A percentile compares a stretch with the other conserved stretches of the same genome.
These are phyloP conservation scores for Millerago galiae DNA, from an alignment of 805 yeast species.

Conservation along the genomic window DNA sequence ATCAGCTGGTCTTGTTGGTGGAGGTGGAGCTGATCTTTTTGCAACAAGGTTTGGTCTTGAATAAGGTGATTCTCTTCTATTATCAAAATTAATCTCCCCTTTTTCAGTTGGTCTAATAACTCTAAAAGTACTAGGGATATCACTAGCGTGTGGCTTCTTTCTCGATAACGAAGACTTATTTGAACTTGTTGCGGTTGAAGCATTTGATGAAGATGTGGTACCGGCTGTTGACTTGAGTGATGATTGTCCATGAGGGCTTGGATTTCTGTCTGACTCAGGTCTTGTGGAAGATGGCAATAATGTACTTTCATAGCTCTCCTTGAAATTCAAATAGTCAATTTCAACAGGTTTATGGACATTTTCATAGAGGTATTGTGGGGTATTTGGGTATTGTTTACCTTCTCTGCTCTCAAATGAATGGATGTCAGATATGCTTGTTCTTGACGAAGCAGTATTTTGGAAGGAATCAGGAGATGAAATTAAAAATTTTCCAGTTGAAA, in stretches of 20 bases:
- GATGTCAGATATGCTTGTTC: constrained; percentile 41
- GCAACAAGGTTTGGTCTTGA: constrained; percentile 56
- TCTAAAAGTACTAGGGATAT: constrained; percentile 44
- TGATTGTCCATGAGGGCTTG: not conserved
- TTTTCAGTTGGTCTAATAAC: constrained; percentile 59
- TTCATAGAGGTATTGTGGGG: constrained; percentile 62
- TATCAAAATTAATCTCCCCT: constrained; percentile 75
- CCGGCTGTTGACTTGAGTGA: not conserved
- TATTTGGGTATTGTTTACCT: constrained; percentile 45
- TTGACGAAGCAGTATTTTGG: constrained; percentile 33
- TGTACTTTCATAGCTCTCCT: constrained; percentile 19
- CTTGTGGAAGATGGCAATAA: not conserved
- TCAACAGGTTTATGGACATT: constrained; percentile 22
- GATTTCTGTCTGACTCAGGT: not conserved
- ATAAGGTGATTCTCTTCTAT: constrained; percentile 71
- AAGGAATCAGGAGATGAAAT: constrained; percentile 28
- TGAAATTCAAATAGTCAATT: constrained; percentile 52
- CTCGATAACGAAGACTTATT: constrained; percentile 5
- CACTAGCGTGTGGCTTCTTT: constrained; percentile 8
- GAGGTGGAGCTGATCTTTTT: constrained; percentile 64
- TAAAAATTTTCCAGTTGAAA: constrained; percentile 29
- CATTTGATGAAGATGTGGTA: not conserved
- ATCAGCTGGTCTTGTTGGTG: constrained; percentile 35
- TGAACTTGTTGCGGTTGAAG: too few species aligned
- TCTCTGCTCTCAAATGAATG: constrained; percentile 46